Conservation (phyloP, 768 basidiomycete species). For the Albatrellus ellisii region DNA sequence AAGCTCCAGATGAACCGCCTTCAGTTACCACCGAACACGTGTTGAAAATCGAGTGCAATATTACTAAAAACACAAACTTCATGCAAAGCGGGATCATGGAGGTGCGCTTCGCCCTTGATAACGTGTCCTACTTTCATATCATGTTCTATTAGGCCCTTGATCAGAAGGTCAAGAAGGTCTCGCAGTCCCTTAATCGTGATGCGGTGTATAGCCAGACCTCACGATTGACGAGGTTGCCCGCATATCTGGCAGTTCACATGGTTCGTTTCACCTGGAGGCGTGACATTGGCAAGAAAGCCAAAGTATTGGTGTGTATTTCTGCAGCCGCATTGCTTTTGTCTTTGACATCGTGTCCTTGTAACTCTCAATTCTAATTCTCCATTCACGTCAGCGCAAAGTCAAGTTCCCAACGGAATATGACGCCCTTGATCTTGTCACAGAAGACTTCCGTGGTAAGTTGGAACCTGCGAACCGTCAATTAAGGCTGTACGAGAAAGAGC, state of each 20-base stretch:
- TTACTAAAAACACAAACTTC: slow-evolving; percentile 74
- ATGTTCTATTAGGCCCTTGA: slow-evolving; percentile 51
- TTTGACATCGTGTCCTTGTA: no score
- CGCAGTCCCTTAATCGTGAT: slow-evolving; percentile 64
- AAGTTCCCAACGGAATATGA: slow-evolving; percentile 89
- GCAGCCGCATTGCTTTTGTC: background rate
- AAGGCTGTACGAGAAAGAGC: slow-evolving; percentile 74
- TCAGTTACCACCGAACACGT: slow-evolving; percentile 56
- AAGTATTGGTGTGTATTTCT: slow-evolving; percentile 67
- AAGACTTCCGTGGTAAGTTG: slow-evolving; percentile 63
- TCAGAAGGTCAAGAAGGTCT: slow-evolving; percentile 76
- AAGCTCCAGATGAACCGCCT: slow-evolving; percentile 66
- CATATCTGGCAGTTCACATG: slow-evolving; percentile 85
- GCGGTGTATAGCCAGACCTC: slow-evolving; percentile 75
- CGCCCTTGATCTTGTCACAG: slow-evolving; percentile 67
- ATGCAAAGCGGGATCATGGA: slow-evolving; percentile 78
- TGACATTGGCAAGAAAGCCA: slow-evolving; percentile 86
- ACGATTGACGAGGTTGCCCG: slow-evolving; percentile 71
- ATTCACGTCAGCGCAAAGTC: slow-evolving; percentile 54
- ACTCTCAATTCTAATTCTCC: no score
- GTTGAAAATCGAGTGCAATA: slow-evolving; percentile 89
- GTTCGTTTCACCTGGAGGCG: slow-evolving; percentile 92
- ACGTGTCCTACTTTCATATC: background rate
- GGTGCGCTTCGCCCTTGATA: slow-evolving; percentile 29
- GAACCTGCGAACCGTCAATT: slow-evolving; percentile 57